Evolutionary conservation across 371 early-diverging fungal species (phyloP).

Genomic region (Apophysomyces variabilis): DNA sequence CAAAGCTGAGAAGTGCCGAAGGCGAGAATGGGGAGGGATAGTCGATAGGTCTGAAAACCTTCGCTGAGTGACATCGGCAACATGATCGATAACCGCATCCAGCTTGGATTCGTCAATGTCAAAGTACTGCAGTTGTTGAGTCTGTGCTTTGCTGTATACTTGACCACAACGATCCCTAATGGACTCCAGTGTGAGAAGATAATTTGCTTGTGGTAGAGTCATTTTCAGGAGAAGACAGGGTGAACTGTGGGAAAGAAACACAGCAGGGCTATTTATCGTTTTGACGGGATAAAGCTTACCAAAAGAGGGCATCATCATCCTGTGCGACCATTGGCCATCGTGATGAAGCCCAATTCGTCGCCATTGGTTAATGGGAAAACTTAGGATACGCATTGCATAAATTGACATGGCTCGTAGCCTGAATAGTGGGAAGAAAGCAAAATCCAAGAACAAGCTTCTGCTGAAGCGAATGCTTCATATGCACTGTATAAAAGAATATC

Average conservation of each 20-base stretch:
- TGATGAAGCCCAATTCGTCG: no score
- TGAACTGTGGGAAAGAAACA: conserved; percentile 6
- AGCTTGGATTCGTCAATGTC: conserved; percentile 68
- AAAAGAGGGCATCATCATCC: no score
- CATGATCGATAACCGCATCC: conserved; percentile 65
- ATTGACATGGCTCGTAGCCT: no score
- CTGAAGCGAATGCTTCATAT: no score
- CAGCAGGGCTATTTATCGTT: not conserved
- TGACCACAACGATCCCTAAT: conserved; percentile 74
- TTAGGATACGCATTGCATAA: no score
- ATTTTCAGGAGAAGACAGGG: conserved; percentile 12
- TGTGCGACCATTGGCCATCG: no score
- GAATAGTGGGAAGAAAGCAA: no score
- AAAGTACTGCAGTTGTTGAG: conserved; percentile 66
- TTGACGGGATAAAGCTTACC: no score
- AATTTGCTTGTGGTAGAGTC: conserved; percentile 48
- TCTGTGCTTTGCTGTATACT: conserved; percentile 66
- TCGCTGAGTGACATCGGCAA: conserved; percentile 69
- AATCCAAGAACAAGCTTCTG: no score
- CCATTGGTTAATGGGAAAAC: no score
- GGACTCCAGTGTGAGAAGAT: conserved; percentile 77
- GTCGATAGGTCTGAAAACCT: conserved; percentile 66
- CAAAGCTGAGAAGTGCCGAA: conserved; percentile 82
- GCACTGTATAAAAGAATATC: no score
- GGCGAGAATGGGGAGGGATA: conserved; percentile 89